Conservation (phyloP, 2,329 filamentous ascomycete genomes). For the Penicillium sp. region DNA sequence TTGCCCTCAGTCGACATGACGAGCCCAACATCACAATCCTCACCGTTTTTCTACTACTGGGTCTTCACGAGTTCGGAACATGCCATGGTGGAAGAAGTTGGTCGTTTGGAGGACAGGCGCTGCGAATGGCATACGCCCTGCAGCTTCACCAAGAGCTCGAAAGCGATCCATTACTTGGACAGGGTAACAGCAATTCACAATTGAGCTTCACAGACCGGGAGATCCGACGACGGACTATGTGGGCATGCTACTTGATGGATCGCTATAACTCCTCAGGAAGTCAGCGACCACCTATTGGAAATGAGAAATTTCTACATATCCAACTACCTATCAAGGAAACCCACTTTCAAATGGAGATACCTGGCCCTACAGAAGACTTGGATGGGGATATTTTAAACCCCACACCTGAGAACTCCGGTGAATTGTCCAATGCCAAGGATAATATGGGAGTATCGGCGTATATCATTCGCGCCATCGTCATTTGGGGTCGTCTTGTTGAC, state of each 20-base stretch:
- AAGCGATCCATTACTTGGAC: constrained; percentile 68
- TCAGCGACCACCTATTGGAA: constrained; percentile 86
- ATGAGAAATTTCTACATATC: constrained; percentile 84
- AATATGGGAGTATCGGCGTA: constrained; percentile 97
- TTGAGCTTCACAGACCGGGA: constrained; percentile 91
- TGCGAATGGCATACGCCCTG: constrained; percentile 94
- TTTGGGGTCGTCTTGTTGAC: constrained; percentile 87
- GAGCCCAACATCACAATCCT: constrained; percentile 95
- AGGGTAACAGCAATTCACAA: constrained; percentile 58
- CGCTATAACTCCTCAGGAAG: constrained; percentile 95
- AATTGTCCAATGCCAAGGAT: constrained; percentile 65
- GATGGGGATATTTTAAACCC: constrained; percentile 68
- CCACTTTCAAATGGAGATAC: constrained; percentile 87
- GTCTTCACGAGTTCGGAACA: constrained; percentile 93
- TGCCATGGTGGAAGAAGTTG: constrained; percentile 95
- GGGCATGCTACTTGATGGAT: constrained; percentile 97
- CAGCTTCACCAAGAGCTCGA: constrained; percentile 92
- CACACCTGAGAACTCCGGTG: constrained; percentile 62
- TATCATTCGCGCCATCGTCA: constrained; percentile 77
- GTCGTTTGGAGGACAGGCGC: constrained; percentile 92
- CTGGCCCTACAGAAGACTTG: constrained; percentile 80
- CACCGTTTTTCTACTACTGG: constrained; percentile 83
- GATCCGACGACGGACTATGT: constrained; percentile 92
- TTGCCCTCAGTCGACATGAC: constrained; percentile 84
- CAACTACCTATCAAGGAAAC: constrained; percentile 89